Evolutionary conservation across 495 filamentous ascomycete genomes (phyloP).

Genomic region (Copromyces sp.): DNA sequence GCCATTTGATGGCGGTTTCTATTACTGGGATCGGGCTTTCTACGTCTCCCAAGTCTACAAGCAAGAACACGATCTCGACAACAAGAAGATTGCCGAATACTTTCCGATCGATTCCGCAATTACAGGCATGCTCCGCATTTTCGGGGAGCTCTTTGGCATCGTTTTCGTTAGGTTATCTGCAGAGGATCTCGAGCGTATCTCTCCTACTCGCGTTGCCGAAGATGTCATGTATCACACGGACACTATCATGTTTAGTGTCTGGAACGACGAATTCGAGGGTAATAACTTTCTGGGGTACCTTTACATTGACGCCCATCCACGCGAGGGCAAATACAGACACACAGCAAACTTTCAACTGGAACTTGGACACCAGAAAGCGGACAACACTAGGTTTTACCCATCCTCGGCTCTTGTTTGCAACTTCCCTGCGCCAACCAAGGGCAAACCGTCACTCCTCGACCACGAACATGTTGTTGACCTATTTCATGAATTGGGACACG

Average conservation of each 20-base stretch:
- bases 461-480: slow-evolving; percentile 56
- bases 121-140: slow-evolving; percentile 84
- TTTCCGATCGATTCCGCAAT: slow-evolving; percentile 84
- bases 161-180: slow-evolving; percentile 71
- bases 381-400: slow-evolving; percentile 49
- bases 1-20: slow-evolving; percentile 63
- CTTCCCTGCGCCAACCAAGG: slow-evolving; percentile 53
- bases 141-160: slow-evolving; percentile 86
- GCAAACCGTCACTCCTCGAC: slow-evolving; percentile 51
- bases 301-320: slow-evolving; percentile 53
- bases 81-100: slow-evolving; percentile 84
- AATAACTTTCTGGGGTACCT: slow-evolving; percentile 53
- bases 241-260: slow-evolving; percentile 53
- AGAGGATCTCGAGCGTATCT: slow-evolving; percentile 38
- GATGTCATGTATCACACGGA: slow-evolving; percentile 54
- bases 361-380: slow-evolving; percentile 45
- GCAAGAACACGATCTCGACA: slow-evolving; percentile 79
- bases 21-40: slow-evolving; percentile 75
- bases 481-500: slow-evolving; percentile 58
- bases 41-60: slow-evolving; percentile 92
- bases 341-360: slow-evolving; percentile 74
- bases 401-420: slow-evolving; percentile 58
- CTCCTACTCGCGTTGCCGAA: slow-evolving; percentile 44
- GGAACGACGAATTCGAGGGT: slow-evolving; percentile 49
- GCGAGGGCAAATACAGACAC: slow-evolving; percentile 55